Base-by-base conservation (phyloP, 2,329 filamentous ascomycete species). In the Pseudopithomyces maydicus region DNA sequence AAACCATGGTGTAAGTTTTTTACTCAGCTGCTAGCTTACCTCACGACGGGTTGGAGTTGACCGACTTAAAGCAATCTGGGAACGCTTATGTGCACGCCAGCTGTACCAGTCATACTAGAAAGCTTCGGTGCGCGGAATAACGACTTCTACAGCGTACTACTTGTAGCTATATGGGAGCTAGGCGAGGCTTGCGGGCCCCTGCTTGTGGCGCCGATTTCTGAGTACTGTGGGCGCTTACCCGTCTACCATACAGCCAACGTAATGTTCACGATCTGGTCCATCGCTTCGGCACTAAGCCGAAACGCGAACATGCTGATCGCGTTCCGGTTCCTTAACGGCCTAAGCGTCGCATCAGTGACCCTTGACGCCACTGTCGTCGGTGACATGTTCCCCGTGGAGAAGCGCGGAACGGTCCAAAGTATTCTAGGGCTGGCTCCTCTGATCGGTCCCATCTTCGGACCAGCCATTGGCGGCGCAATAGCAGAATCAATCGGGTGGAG, bases 281-380 rank as follows among this genome's bases (percentile, higher is more conserved):
- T 89, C 57, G 86, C 83, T 1, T 88, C 85, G 62, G 88, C 86
- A 2, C 73, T 88, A 8, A 79, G 85, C 0, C 83, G 82, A 2
- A 73, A 65, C 6, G 72, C 88, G n/a, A 69, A 70, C 17, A 69
- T 80, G 11, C 75, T 88, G 33, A 81, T 87, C 35, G 80, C 81
- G 5, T 88, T 84, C 64, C 80, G 82, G 7, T 82, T 85, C 65
- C 70, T 84, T 12, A 33, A 42, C 6, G 56, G 56, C 2, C 17
- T 52, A 12, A 41, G 46, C 69, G 80, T 84, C 58, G 66, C 81
- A 4, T 88, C 84, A 78, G 84, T 84, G 53, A 80, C 89, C 57
- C 86, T 83, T 1, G 88, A 86, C 63, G 87, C 86, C 3, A 74
- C 39, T 26, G 54, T 58, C 12, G 47, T 58, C 6, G 56, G 56